A percentile compares a stretch with the other conserved stretches of the same genome.
phyloP scores from a whole-genome alignment of 2,329 filamentous ascomycete genomes.

The Fusarium buharicum region DNA sequence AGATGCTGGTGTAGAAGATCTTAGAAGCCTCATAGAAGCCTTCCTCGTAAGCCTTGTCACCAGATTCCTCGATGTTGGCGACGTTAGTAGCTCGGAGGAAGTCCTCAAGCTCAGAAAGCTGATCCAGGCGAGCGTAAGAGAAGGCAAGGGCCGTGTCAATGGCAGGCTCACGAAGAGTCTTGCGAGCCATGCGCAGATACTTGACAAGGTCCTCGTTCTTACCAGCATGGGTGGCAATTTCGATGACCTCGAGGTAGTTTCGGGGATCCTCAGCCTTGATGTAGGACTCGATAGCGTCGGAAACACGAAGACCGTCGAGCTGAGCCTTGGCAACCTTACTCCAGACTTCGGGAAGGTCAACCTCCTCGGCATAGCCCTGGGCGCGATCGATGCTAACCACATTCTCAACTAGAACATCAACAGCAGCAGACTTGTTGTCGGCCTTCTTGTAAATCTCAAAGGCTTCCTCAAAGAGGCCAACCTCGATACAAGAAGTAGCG shows the following conservation, averaged over 20 bases:
- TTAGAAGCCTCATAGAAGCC: constrained; percentile 95
- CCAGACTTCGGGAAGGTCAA: constrained; percentile 96
- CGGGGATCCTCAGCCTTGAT: constrained; percentile 93
- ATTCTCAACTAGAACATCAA: constrained; percentile 92
- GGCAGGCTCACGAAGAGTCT: constrained; percentile 91
- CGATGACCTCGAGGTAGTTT: constrained; percentile 96
- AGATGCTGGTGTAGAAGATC: constrained; percentile 98
- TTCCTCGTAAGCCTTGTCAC: constrained; percentile 97
- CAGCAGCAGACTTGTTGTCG: constrained; percentile 85
- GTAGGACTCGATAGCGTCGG: constrained; percentile 95
- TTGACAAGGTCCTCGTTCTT: constrained; percentile 99
- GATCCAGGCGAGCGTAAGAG: constrained; percentile 89
- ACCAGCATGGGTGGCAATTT: constrained; percentile 91
- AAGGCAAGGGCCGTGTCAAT: constrained; percentile 96
- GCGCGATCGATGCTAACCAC: constrained; percentile 98
- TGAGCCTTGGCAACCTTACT: constrained; percentile 98
- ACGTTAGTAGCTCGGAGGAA: constrained; percentile 95
- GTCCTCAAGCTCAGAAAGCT: constrained; percentile 93
- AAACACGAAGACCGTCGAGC: constrained; percentile 91
- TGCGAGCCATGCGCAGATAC: constrained; percentile 95
- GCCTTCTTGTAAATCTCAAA: constrained; percentile 99
- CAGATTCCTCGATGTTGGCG: constrained; percentile 93
- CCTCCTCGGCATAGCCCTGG: constrained; percentile 92
- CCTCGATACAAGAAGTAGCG: constrained; percentile 89
- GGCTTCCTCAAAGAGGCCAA: constrained; percentile 94